phyloP scores from a whole-genome alignment of 139 green algal species.

The Volvox reticuliferus region DNA sequence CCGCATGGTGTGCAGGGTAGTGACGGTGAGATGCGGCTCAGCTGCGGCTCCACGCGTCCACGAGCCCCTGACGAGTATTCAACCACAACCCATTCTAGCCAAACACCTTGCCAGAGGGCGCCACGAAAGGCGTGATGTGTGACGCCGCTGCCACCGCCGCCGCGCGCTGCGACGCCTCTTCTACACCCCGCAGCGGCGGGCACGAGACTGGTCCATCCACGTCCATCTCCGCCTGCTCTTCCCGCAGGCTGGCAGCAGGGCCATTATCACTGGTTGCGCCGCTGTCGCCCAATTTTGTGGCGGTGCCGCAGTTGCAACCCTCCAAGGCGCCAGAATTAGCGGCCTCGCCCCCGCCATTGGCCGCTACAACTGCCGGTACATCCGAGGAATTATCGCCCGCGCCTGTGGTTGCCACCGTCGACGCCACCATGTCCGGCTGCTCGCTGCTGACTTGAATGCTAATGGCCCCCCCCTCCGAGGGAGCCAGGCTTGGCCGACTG shows the following conservation, averaged over 20 bases:
- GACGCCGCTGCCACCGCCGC: conserved; percentile 21
- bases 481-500: conserved; percentile 33
- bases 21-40: too few relatives aligned
- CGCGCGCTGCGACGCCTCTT: conserved; percentile 31
- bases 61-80: too few relatives aligned
- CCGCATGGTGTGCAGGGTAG: too few relatives aligned
- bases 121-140: not conserved
- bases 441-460: not conserved
- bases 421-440: not conserved
- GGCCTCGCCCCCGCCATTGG: not conserved
- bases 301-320: not conserved
- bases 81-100: too few relatives aligned
- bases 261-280: not conserved
- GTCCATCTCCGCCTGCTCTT: conserved; percentile 39
- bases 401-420: not conserved
- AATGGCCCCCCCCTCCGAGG: not conserved
- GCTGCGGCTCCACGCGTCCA: too few relatives aligned
- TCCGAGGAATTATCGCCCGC: not conserved
- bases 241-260: not conserved
- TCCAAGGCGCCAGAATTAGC: not conserved
- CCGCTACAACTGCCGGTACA: not conserved
- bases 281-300: not conserved
- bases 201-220: conserved; percentile 20
- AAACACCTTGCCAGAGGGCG: not conserved
- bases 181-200: not conserved